Conservation (phyloP, 1,284 basidiomycete genomes). For the Xerocomus cyaneibrunnescens region DNA sequence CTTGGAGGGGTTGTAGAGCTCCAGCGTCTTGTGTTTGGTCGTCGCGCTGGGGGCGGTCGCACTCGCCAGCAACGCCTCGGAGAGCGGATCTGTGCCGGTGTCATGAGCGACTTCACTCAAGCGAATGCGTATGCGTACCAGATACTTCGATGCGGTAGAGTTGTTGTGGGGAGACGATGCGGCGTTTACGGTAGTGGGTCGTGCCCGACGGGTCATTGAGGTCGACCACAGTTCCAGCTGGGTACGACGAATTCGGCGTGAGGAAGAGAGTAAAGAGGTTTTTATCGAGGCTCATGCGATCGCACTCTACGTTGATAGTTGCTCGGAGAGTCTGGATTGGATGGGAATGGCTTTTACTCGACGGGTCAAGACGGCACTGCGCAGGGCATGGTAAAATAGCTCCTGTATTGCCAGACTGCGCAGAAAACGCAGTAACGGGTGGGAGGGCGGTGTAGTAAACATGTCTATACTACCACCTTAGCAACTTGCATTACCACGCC, state of each 20-base stretch:
- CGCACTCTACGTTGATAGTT: too few relatives aligned
- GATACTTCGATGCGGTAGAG: constrained; percentile 65
- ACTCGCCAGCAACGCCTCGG: constrained; percentile 62
- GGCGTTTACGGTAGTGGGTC: constrained; percentile 68
- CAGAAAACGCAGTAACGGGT: too few relatives aligned
- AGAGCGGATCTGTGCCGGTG: constrained; percentile 56
- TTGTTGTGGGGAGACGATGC: constrained; percentile 41
- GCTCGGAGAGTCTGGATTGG: not conserved
- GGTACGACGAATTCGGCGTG: constrained; percentile 54
- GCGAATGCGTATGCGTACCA: constrained; percentile 43
- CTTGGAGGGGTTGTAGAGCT: constrained; percentile 71
- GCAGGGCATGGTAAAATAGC: too few relatives aligned
- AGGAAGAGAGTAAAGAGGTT: constrained; percentile 78
- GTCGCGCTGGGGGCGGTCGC: constrained; percentile 61
- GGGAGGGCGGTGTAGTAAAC: too few relatives aligned
- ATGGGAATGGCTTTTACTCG: too few relatives aligned
- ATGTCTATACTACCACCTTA: too few relatives aligned
- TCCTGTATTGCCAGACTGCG: too few relatives aligned
- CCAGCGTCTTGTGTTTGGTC: constrained; percentile 70
- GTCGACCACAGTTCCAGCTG: constrained; percentile 53
- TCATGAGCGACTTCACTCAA: not conserved
- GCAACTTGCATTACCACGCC: too few relatives aligned
- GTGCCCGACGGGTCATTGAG: constrained; percentile 62
- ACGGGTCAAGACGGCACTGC: too few relatives aligned
- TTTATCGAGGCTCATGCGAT: constrained; percentile 69